Evolutionary conservation across 331 rosid genomes (phyloP).

Genomic region (Rosa hybrid): DNA sequence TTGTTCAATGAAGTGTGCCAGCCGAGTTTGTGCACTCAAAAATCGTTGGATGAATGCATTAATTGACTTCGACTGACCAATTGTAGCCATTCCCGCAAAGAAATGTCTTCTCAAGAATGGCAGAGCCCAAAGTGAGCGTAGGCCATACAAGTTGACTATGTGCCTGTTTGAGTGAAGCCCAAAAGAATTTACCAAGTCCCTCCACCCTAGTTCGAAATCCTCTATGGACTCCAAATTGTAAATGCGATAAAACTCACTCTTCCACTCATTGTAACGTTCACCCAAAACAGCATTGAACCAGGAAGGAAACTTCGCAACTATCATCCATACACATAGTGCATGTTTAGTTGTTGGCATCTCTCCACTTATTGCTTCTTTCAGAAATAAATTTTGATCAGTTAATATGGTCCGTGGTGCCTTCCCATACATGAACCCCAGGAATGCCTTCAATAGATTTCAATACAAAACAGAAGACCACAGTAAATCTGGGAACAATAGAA

Average conservation of each 20-base stretch:
- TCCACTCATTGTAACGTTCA: slow-evolving; percentile 97
- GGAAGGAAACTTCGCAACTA: slow-evolving; percentile 94
- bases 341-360: slow-evolving; percentile 82
- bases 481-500: slow-evolving; percentile 31
- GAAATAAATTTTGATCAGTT: slow-evolving; percentile 88
- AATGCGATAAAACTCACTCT: slow-evolving; percentile 79
- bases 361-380: slow-evolving; percentile 80
- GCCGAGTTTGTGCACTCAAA: slow-evolving; percentile 91
- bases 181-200: slow-evolving; percentile 82
- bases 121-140: slow-evolving; percentile 82
- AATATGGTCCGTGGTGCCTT: slow-evolving; percentile 88
- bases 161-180: slow-evolving; percentile 89
- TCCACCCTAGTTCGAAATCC: slow-evolving; percentile 93
- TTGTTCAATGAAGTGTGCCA: slow-evolving; percentile 91
- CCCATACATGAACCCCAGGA: slow-evolving; percentile 89
- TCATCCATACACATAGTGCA: slow-evolving; percentile 97
- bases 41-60: slow-evolving; percentile 95
- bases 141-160: slow-evolving; percentile 71
- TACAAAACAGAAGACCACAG: slow-evolving; percentile 28
- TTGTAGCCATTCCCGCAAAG: slow-evolving; percentile 87
- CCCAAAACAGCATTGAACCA: slow-evolving; percentile 98
- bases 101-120: slow-evolving; percentile 94
- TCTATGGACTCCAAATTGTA: slow-evolving; percentile 85
- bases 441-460: slow-evolving; percentile 62
- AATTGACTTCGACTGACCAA: slow-evolving; percentile 86